A percentile compares a stretch with the other conserved stretches of the same genome.
These are phyloP conservation scores for Aureobasidium mangrovei DNA, from an alignment of 2,329 filamentous ascomycete genomes.

Conservation along the genomic window DNA sequence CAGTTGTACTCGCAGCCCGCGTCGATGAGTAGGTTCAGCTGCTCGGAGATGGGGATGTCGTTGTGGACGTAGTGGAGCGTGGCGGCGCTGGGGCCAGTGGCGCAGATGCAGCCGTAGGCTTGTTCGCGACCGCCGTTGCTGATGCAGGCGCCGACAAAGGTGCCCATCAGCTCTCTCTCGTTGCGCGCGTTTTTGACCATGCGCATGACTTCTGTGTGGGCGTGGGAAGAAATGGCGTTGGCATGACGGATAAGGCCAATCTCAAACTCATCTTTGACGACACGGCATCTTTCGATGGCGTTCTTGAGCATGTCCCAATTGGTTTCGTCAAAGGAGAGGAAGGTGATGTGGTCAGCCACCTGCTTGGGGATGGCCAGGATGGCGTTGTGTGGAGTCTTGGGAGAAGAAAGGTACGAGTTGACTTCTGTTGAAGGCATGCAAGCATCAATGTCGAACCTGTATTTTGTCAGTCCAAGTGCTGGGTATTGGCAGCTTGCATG, in stretches of 20 bases:
- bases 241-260: conserved; percentile 72
- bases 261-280: conserved; percentile 81
- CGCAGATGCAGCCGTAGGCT: conserved; percentile 81
- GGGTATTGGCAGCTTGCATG: background rate
- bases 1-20: conserved; percentile 55
- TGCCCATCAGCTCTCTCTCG: conserved; percentile 74
- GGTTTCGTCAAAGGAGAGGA: conserved; percentile 59
- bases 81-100: conserved; percentile 68
- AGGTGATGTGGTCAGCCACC: conserved; percentile 61
- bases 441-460: conserved; percentile 15
- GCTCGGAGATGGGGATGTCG: conserved; percentile 57
- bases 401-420: conserved; percentile 54
- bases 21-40: conserved; percentile 75
- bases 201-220: conserved; percentile 63
- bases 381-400: conserved; percentile 39
- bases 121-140: conserved; percentile 69
- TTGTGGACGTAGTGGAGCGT: conserved; percentile 86
- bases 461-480: background rate
- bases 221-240: conserved; percentile 67
- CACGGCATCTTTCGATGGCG: conserved; percentile 71
- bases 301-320: conserved; percentile 47
- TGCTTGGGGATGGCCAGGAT: conserved; percentile 71
- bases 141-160: conserved; percentile 70
- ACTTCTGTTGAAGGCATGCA: conserved; percentile 43
- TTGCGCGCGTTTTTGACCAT: conserved; percentile 57